A percentile compares a stretch with the other conserved stretches of the same genome.
Evolutionary conservation across 176 grass and related monocot genomes (phyloP).

Genomic region (Zizania latifolia): DNA sequence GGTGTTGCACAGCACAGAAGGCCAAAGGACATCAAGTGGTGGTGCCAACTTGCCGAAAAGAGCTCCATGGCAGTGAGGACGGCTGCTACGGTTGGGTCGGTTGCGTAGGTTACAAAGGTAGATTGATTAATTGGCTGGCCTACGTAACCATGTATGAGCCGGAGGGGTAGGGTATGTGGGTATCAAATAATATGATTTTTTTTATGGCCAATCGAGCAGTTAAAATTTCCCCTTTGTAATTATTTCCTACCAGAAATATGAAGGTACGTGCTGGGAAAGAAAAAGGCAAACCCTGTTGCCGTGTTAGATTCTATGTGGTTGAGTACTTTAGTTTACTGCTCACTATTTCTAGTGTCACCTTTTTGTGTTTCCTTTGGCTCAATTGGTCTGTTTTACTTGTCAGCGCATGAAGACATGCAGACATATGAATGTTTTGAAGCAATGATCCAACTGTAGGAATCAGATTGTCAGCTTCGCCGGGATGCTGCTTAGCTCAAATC

Average conservation of each 20-base stretch:
- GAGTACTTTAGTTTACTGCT: constrained; percentile 3
- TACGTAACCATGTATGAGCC: neutral
- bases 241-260: neutral
- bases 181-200: too few species aligned
- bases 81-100: constrained; percentile 21
- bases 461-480: neutral
- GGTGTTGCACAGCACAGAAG: neutral
- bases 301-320: constrained; percentile 8
- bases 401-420: constrained; percentile 4
- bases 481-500: neutral
- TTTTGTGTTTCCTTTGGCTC: neutral
- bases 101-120: constrained; percentile 21
- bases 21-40: neutral
- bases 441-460: neutral
- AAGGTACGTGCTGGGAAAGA: neutral
- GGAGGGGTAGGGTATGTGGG: neutral
- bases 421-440: constrained; percentile 31
- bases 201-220: neutral
- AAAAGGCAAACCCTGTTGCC: neutral
- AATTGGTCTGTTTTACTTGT: constrained; percentile 24
- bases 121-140: constrained; percentile 8
- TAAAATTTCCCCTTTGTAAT: neutral
- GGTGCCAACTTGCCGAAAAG: constrained; percentile 7
- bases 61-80: constrained; percentile 5
- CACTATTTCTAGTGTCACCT: neutral